Base-by-base conservation (phyloP, 768 basidiomycete species). In the Phlegmacium glaucopus region DNA sequence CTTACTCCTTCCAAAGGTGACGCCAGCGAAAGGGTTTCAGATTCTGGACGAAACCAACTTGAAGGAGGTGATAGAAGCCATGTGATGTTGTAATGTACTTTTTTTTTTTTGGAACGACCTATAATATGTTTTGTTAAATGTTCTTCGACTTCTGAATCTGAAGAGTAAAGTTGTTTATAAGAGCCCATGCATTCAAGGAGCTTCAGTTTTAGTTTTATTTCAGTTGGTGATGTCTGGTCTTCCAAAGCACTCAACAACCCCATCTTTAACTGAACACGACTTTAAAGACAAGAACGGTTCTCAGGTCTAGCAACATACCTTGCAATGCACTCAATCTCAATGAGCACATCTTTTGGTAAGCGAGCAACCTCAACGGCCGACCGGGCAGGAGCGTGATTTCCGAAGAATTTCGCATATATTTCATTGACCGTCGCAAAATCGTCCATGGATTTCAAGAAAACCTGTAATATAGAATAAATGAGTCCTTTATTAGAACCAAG, bases 251-350 rank as follows among this genome's bases (percentile, higher is more conserved):
- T 22, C 22, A 22, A 22, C 22, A 22, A 22, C 22, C 5, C 22
- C 22, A 22, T 22, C n/a, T 34, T n/a, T 45, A n/a, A 40, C 51
- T 29, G 27, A n/a, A 39, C 13, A 13, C 22, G 11, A 9, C 22
- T 22, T 12, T 36, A 40, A 37, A 28, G 41, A 17, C n/a, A 47
- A 26, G 40, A 17, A 30, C 43, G 18, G 45, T 52, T 18, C 38
- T 26, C 29, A 13, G 36, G 22, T 5, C 22, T 3, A 26, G 12
- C 26, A 12, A 62, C 79, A 44, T 56, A 84, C 85, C 83, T 85
- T 10, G 84, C 90, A 65, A 94, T 87, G 50, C 81, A 84, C 68
- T 98, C 95, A 46, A 98, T 80, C 76, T 98, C 95, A 42, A 96
- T 83, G 29, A 94, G 74, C 8, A 91, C 94, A 59, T 93, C 90